Evolutionary conservation across 2,329 filamentous ascomycete species (phyloP).

Genomic region (Byssoonygena ceratinophila): DNA sequence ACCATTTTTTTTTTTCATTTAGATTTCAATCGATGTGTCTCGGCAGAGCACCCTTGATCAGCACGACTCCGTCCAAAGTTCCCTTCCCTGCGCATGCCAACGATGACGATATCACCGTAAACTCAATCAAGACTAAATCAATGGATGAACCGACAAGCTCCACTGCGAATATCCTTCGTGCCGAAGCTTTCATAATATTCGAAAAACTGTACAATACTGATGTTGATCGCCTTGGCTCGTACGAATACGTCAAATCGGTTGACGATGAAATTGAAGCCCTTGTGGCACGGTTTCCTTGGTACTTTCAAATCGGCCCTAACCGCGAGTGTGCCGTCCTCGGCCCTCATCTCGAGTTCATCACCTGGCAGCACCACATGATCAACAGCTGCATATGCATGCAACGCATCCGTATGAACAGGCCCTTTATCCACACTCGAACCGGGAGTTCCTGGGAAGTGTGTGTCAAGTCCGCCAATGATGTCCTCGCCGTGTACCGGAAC

Average conservation of each 20-base stretch:
- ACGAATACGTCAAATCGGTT: slow-evolving; percentile 19
- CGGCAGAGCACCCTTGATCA: slow-evolving; percentile 20
- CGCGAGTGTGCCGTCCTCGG: slow-evolving; percentile 13
- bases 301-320: slow-evolving; percentile 18
- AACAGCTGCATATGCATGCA: slow-evolving; percentile 23
- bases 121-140: slow-evolving; percentile 14
- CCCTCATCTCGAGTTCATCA: slow-evolving; percentile 18
- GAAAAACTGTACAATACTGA: slow-evolving; percentile 18
- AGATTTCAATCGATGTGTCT: slow-evolving; percentile 24
- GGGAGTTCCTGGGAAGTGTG: slow-evolving; percentile 20
- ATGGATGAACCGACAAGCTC: slow-evolving; percentile 20
- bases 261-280: slow-evolving; percentile 20
- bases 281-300: slow-evolving; percentile 21
- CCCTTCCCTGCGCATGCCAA: slow-evolving; percentile 22
- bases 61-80: slow-evolving; percentile 19
- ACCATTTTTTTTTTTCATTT: background rate
- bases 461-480: slow-evolving; percentile 21
- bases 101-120: slow-evolving; percentile 21
- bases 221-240: slow-evolving; percentile 17
- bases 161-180: slow-evolving; percentile 20
- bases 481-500: slow-evolving; percentile 19
- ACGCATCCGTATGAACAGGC: slow-evolving; percentile 22
- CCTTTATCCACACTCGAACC: slow-evolving; percentile 20
- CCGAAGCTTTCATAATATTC: slow-evolving; percentile 19
- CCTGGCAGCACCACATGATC: slow-evolving; percentile 22